Percentiles rank a stretch among this genome's conserved stretches.
phyloP scores from a whole-genome alignment of 345 rosid species.

The Sapria himalayana region DNA sequence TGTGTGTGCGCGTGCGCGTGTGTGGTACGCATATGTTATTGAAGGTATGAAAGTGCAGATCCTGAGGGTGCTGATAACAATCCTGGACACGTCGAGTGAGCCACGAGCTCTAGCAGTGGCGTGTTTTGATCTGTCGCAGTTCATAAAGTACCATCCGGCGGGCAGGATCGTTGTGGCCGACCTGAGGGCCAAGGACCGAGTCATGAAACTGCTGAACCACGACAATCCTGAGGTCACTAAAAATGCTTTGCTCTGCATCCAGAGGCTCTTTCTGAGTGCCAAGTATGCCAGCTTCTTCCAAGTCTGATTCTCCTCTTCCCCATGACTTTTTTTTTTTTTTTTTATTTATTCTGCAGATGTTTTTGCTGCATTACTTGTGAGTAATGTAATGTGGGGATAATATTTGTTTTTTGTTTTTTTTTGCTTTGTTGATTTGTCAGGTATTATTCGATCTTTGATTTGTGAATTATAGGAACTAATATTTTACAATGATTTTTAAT shows the following conservation, averaged over 20 bases:
- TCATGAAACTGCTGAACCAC: conserved; percentile 74
- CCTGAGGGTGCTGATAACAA: conserved; percentile 75
- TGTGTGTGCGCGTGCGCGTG: too few species aligned
- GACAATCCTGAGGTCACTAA: conserved; percentile 67
- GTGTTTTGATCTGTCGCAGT: conserved; percentile 89
- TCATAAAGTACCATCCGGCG: conserved; percentile 82
- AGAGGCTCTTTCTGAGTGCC: conserved; percentile 76
- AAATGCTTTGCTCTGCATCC: conserved; percentile 57
- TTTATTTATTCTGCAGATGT: too few species aligned
- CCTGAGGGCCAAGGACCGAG: conserved; percentile 85
- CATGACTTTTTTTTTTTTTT: too few species aligned
- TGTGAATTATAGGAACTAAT: too few species aligned
- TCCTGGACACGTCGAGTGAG: conserved; percentile 73
- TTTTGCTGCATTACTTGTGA: too few species aligned
- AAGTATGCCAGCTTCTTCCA: conserved; percentile 97
- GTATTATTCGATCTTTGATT: too few species aligned
- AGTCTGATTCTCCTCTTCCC: too few species aligned
- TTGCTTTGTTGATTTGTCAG: neutral
- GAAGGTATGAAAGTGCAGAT: too few species aligned
- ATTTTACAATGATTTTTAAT: too few species aligned
- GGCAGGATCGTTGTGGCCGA: conserved; percentile 68
- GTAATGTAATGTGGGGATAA: too few species aligned
- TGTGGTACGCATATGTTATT: too few species aligned
- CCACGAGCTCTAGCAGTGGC: conserved; percentile 78
- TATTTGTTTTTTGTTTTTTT: too few species aligned